Evolutionary conservation across 345 rosid genomes (phyloP), one percentile per base, ranked within the genome.

Genomic region (Diplotaxis tenuifolia): DNA sequence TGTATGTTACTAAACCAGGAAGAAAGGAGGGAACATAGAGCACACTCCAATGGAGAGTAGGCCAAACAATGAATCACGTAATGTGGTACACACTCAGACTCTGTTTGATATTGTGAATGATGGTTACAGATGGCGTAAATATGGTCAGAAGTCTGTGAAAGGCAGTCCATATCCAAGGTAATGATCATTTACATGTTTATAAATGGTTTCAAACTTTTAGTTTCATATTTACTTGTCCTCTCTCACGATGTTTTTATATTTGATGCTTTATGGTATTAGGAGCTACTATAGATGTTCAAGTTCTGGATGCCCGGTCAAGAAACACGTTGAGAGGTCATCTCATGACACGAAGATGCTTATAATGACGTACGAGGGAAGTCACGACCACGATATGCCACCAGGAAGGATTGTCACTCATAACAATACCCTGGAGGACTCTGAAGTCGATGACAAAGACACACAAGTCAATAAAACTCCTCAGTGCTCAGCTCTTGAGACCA

Each of bases 101-200:
- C 73, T 80, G 76, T 77, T 83, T 74, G 89, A 89, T 78, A 81
- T 85, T 72, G 96, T 94, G 59, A 89, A 87, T 75, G 99, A 94
- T 83, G 97, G 97, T 31, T 92, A 87, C 69, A 93, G 97, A 28
- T 94, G 99, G 99, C 99, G 97, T 65, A 94, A 94, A 82, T 94
- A 94, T 80, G 99, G 99, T 71, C 99, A 91, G 82, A 94, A 94
- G 79, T 67, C 91, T 68, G 96, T 94, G 61, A 94, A 94, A 85
- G 97, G 99, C 72, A 94, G 88, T 71, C 93, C 96, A 29, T 84
- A 94, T 83, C 99, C 99, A 31, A 91, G 99, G 99, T 89, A 76
- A 29, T 57, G 59, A 31, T 70, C 18, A 1, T 10, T 40, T 54
- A 38, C 70, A 34, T n/a, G n/a, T n/a, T n/a, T n/a, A n/a, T n/a